Evolutionary conservation across 345 rosid genomes (phyloP).

Genomic region (Chamaenerion angustifolium): DNA sequence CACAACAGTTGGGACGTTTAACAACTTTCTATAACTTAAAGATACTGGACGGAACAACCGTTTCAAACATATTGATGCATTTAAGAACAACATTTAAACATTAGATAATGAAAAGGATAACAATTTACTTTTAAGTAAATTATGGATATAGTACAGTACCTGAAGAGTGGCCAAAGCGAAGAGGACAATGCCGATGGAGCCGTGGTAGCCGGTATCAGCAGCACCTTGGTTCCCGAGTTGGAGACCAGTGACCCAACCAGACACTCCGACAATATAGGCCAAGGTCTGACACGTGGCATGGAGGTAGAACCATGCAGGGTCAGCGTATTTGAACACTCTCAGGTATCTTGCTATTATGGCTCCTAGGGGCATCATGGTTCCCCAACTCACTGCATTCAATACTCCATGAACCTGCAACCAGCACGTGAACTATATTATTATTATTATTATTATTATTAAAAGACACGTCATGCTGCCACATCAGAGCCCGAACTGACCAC

Average conservation of each 20-base stretch:
- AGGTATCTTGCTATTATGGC: constrained; percentile 68
- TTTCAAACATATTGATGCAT: too few relatives aligned
- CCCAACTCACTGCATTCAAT: constrained; percentile 84
- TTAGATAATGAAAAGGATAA: too few relatives aligned
- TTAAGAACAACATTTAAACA: too few relatives aligned
- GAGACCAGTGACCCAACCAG: constrained; percentile 81
- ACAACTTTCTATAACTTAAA: too few relatives aligned
- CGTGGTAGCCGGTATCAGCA: constrained; percentile 30
- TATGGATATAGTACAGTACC: too few relatives aligned
- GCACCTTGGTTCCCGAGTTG: constrained; percentile 52
- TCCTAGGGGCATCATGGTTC: constrained; percentile 62
- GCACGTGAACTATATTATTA: too few relatives aligned
- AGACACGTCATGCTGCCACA: too few relatives aligned
- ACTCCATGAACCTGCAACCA: constrained; percentile 59
- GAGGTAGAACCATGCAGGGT: constrained; percentile 85
- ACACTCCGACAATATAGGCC: constrained; percentile 59
- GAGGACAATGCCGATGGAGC: constrained; percentile 57
- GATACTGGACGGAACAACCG: too few relatives aligned
- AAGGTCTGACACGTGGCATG: constrained; percentile 62
- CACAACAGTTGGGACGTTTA: too few relatives aligned
- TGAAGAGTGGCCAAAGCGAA: constrained; percentile 69
- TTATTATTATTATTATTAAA: too few relatives aligned
- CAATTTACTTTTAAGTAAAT: too few relatives aligned
- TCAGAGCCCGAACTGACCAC: too few relatives aligned
- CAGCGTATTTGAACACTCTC: constrained; percentile 59